phyloP scores from a whole-genome alignment of 805 yeast genomes.

The Wickerhamiella domercqiae region DNA sequence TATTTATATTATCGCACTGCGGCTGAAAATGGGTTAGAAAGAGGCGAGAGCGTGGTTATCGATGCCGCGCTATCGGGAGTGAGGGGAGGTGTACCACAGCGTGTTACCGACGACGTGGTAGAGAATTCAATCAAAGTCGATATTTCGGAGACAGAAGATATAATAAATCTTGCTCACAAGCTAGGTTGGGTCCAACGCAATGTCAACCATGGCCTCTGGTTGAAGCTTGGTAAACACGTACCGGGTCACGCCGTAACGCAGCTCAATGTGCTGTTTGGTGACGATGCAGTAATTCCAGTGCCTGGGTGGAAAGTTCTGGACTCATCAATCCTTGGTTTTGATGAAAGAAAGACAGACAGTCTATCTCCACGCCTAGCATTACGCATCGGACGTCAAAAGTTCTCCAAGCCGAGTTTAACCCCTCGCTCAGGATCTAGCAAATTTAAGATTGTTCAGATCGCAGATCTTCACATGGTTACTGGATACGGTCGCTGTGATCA shows the following conservation, averaged over 20 bases:
- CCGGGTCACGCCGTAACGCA: constrained; percentile 33
- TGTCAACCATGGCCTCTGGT: constrained; percentile 40
- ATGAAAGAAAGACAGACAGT: neutral
- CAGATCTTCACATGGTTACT: constrained; percentile 84
- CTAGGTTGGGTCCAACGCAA: constrained; percentile 24
- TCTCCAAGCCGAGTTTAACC: constrained; percentile 4
- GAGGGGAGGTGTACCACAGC: constrained; percentile 8
- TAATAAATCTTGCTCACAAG: constrained; percentile 11
- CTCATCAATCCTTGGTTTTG: neutral
- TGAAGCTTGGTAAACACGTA: constrained; percentile 32
- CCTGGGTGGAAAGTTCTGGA: constrained; percentile 42
- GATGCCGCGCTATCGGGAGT: constrained; percentile 14
- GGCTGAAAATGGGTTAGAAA: constrained; percentile 20
- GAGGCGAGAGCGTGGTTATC: constrained; percentile 21
- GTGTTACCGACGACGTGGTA: constrained; percentile 12
- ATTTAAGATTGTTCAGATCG: constrained; percentile 74
- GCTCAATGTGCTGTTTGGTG: constrained; percentile 57
- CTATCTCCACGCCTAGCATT: constrained; percentile 20
- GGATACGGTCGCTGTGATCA: constrained; percentile 70
- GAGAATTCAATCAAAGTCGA: constrained; percentile 2
- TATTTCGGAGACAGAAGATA: constrained; percentile 12
- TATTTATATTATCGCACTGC: constrained; percentile 25
- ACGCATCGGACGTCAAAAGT: constrained; percentile 13
- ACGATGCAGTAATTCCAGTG: constrained; percentile 62
- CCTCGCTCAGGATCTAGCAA: constrained; percentile 25